Evolutionary conservation across 1,284 basidiomycete genomes (phyloP).

Genomic region (Schizophyllum amplum): DNA sequence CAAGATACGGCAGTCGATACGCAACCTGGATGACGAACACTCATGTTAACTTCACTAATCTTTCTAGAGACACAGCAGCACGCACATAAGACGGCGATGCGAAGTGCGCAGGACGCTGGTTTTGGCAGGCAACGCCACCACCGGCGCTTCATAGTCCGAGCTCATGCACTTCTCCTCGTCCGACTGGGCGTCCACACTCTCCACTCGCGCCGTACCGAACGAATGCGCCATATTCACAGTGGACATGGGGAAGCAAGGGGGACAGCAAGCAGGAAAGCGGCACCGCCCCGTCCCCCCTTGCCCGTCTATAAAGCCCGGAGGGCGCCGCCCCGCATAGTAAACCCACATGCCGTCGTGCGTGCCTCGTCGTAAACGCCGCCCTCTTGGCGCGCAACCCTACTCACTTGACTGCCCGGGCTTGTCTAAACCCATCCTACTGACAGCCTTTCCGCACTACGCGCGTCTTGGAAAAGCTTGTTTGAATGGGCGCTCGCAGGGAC

Average conservation of each 20-base stretch:
- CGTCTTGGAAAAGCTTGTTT: background rate
- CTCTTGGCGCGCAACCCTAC: background rate
- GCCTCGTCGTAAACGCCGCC: background rate
- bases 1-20: constrained; percentile 32
- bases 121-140: background rate
- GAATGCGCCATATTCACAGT: background rate
- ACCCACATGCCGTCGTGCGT: background rate
- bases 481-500: background rate
- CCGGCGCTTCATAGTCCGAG: background rate
- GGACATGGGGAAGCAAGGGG: background rate
- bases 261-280: no score
- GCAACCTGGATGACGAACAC: constrained; percentile 21
- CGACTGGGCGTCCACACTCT: background rate
- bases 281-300: no score
- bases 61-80: constrained; percentile 28
- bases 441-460: background rate
- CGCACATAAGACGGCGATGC: constrained; percentile 15
- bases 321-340: no score
- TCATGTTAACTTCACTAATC: background rate
- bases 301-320: background rate
- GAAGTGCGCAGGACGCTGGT: constrained; percentile 17
- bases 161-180: background rate
- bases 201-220: no score
- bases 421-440: background rate
- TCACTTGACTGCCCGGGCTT: background rate